Evolutionary conservation across 495 filamentous ascomycete species (phyloP), one percentile per base, ranked within the genome.

Genomic region (Neurospora africana): DNA sequence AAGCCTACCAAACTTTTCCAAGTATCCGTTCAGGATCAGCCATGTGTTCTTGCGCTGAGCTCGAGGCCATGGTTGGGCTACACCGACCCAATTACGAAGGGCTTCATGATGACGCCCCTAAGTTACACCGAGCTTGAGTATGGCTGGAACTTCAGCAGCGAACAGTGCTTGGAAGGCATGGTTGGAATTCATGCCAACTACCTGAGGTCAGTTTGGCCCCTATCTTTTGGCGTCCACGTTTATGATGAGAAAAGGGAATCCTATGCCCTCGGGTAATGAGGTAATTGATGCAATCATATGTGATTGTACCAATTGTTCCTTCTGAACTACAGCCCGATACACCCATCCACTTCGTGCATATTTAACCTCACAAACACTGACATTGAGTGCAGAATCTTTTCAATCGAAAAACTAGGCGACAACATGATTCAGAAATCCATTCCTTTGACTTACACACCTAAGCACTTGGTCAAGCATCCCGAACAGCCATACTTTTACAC

Each of bases 11-110:
- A 91, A 74, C 87, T 99, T 2, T 97, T 96, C 78, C 88, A 90
- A 74, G 93, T 95, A 3, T 89, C 91, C 13, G 93, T 95, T 11
- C 91, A 94, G 79, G 91, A 89, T 33, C 89, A 93, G 78, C 87
- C 92, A 0, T 92, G 94, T n/a, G 92, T 98, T 15, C 84, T 99
- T 69, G 95, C 94, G 6, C 84, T 98, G 38, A 97, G 92, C 78
- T 93, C 93, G 41, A 89, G 94, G 61, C 91, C 96, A 13, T 98
- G 94, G 94, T 82, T 99, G 21, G 93, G 93, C 38, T 99, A 98
- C 78, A 89, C 92, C 0, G 91, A 97, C 74, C 87, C 91, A 2
- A 87, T 92, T 69, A 94, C 91, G 8, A 92, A 91, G 76, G 87
- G 86, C 41, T 97, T 98, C 75, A 93, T 93, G 86, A 89, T 97